Base-by-base conservation (phyloP, 75 land plant species). In the Cunninghamia lanceolata region DNA sequence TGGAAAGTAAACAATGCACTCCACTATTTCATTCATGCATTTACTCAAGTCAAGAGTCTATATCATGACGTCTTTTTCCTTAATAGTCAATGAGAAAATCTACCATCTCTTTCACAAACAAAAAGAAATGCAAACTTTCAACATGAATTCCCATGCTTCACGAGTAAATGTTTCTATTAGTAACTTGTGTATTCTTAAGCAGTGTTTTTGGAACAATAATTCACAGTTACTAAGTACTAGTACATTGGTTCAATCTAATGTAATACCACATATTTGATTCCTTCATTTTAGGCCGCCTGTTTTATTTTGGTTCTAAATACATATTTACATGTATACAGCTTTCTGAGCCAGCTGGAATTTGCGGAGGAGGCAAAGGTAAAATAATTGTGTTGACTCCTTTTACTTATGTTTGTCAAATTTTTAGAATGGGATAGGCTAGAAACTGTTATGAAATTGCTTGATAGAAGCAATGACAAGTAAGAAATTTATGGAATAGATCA, bases 331-430 rank as follows among this genome's bases (percentile, higher is more conserved):
- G 75, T 32, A 71, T 71, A 13, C 75, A 71, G 75, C 75, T 71
- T 34, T 71, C 75, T 34, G 75, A 71, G 75, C 75, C 75, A 71
- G 75, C 75, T 71, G 75, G 75, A 71, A 71, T 71, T 32, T 71
- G 75, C 15, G 75, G 34, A 71, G 36, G 75, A 32, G 36, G 36
- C 10, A 71, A 71, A 71, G 75, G 75, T 71, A 32, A 71, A 34
- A 71, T 9, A 11, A 30, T 10, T 70, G 30, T 70, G 10, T 70
- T 70, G 30, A 21, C 6, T 70, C 10, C 73, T 9, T 70, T 70
- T 70, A 9, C 32, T 70, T n/a, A 28, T 30, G 75, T 71, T 68
- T n/a, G 3, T 34, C 36, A 10, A 71, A 10, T 71, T 71, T 71
- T 71, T 32, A 10, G 14, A 32, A 25, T 71, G 75, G 75, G 75